These are phyloP conservation scores for Leptographium radiaticola DNA, from an alignment of 2,329 filamentous ascomycete genomes.

Conservation along the genomic window DNA sequence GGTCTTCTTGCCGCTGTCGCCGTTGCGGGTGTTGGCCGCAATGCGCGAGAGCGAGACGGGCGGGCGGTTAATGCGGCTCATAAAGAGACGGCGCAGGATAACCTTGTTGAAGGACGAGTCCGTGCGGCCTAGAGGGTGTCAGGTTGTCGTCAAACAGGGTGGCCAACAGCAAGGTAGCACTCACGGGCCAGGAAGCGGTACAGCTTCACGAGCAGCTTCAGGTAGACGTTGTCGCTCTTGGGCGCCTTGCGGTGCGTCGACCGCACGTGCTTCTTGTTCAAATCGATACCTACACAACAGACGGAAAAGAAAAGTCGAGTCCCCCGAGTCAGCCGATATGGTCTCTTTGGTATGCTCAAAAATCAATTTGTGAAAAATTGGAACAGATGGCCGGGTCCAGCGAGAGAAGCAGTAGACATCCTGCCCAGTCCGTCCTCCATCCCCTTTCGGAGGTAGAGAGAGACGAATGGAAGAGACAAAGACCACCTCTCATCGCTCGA, in stretches of 20 bases:
- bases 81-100: conserved; percentile 91
- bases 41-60: conserved; percentile 92
- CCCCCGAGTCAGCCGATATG: conserved; percentile 41
- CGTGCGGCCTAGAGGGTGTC: conserved; percentile 58
- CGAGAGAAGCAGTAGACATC: not conserved
- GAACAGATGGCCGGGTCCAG: not conserved
- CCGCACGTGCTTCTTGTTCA: conserved; percentile 56
- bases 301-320: conserved; percentile 18
- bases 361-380: conserved; percentile 10
- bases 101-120: conserved; percentile 98
- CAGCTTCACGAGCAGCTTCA: conserved; percentile 95
- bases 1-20: conserved; percentile 61
- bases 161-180: conserved; percentile 21
- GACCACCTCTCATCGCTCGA: not conserved
- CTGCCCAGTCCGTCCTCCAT: not conserved
- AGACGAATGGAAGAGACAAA: not conserved
- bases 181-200: conserved; percentile 94
- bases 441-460: not conserved
- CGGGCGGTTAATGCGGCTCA: conserved; percentile 96
- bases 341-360: conserved; percentile 50
- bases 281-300: conserved; percentile 53
- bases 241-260: conserved; percentile 78
- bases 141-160: not conserved
- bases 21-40: conserved; percentile 53
- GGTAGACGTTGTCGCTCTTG: conserved; percentile 97